These are phyloP conservation scores for Cordyceps javanica DNA, from an alignment of 2,329 filamentous ascomycete genomes.

Conservation along the genomic window DNA sequence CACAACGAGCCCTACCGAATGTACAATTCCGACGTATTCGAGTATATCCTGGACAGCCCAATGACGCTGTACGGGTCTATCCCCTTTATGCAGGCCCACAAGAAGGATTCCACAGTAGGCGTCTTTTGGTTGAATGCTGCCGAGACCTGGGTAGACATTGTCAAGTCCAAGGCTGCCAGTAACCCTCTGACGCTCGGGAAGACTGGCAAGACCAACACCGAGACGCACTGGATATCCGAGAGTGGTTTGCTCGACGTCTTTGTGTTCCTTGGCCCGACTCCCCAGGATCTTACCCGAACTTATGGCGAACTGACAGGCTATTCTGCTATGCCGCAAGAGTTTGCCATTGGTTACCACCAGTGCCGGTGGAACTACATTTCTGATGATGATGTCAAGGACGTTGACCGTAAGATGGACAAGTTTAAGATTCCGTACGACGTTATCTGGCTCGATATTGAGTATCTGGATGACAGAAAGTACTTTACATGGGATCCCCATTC, in stretches of 20 bases:
- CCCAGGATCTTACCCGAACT: constrained; percentile 70
- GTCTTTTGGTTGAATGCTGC: constrained; percentile 97
- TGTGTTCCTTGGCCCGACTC: constrained; percentile 84
- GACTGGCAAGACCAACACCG: constrained; percentile 64
- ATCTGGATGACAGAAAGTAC: constrained; percentile 94
- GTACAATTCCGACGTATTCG: constrained; percentile 96
- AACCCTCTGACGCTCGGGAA: constrained; percentile 75
- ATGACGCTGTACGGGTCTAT: constrained; percentile 99
- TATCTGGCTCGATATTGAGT: constrained; percentile 98
- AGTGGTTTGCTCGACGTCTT: constrained; percentile 86
- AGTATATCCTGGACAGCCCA: constrained; percentile 93
- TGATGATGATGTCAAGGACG: constrained; percentile 93
- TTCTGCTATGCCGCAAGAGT: constrained; percentile 85
- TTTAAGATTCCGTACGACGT: constrained; percentile 94
- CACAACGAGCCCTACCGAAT: constrained; percentile 86
- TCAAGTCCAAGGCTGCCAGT: constrained; percentile 65
- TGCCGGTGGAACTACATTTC: constrained; percentile 99
- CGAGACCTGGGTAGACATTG: constrained; percentile 95
- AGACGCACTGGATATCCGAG: constrained; percentile 97
- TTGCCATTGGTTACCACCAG: constrained; percentile 90
- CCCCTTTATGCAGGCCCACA: constrained; percentile 95
- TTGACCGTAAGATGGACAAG: constrained; percentile 94
- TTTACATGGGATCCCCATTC: constrained; percentile 93
- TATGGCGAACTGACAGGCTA: constrained; percentile 90
- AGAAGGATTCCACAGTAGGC: constrained; percentile 86